Percentiles rank a stretch among this genome's conserved stretches.
Conservation (phyloP, 306 rosid genomes). For the Trifolium dubium region DNA sequence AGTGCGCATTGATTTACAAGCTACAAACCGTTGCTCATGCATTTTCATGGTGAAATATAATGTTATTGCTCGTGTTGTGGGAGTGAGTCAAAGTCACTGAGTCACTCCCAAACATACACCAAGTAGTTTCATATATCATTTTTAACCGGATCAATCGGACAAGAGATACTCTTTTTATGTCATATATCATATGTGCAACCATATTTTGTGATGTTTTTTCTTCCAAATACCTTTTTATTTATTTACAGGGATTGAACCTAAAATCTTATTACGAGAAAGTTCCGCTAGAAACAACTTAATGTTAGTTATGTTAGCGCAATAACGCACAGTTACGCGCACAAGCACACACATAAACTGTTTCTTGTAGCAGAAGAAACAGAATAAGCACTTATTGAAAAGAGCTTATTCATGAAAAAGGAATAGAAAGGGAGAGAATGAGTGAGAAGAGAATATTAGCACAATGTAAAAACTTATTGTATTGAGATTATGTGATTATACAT, state of each 20-base stretch:
- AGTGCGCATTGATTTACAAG: neutral
- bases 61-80: neutral
- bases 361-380: too few species aligned
- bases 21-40: neutral
- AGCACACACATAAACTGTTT: too few species aligned
- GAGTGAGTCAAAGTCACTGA: neutral
- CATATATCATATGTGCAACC: neutral
- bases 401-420: too few species aligned
- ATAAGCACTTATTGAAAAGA: too few species aligned
- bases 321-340: too few species aligned
- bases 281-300: neutral
- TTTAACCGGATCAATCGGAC: neutral
- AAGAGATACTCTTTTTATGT: neutral
- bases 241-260: too few species aligned
- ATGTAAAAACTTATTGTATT: too few species aligned
- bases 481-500: too few species aligned
- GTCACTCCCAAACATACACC: neutral
- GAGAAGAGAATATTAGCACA: too few species aligned
- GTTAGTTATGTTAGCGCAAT: neutral
- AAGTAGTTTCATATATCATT: slow-evolving; percentile 13
- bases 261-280: neutral
- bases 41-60: neutral
- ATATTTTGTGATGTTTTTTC: neutral
- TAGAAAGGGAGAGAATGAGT: too few species aligned
- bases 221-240: neutral